Evolutionary conservation across 257 asterid species (phyloP).

Genomic region (Scutellaria barbata): DNA sequence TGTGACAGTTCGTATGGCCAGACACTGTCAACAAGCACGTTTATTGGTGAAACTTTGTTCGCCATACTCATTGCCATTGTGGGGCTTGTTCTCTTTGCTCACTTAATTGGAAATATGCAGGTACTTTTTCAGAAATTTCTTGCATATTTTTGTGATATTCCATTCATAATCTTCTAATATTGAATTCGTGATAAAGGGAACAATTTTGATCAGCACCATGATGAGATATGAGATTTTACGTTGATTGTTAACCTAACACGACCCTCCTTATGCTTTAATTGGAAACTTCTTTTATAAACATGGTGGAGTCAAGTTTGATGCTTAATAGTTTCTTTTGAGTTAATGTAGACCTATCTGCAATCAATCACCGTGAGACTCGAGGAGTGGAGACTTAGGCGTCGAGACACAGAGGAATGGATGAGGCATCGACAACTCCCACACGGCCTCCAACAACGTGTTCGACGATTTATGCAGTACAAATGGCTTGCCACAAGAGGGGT

Average conservation of each 20-base stretch:
- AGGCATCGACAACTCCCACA: constrained; percentile 84
- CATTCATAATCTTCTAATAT: no score
- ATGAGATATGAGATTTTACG: no score
- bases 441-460: constrained; percentile 63
- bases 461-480: constrained; percentile 76
- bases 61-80: constrained; percentile 83
- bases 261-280: no score
- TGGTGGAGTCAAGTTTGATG: background rate
- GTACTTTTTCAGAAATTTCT: no score
- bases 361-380: constrained; percentile 91
- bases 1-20: constrained; percentile 84
- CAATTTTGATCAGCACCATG: no score
- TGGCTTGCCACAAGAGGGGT: constrained; percentile 93
- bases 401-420: constrained; percentile 98
- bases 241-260: no score
- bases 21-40: constrained; percentile 72
- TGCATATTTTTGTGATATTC: no score
- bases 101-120: constrained; percentile 95
- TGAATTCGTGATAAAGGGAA: no score
- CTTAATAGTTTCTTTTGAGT: background rate
- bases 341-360: constrained; percentile 76
- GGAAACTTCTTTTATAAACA: background rate
- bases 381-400: constrained; percentile 87
- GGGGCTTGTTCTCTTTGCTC: constrained; percentile 92
- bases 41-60: constrained; percentile 73